Conservation (phyloP, 805 yeast species). For the baker's yeast (Saccharomyces cerevisiae) region DNA sequence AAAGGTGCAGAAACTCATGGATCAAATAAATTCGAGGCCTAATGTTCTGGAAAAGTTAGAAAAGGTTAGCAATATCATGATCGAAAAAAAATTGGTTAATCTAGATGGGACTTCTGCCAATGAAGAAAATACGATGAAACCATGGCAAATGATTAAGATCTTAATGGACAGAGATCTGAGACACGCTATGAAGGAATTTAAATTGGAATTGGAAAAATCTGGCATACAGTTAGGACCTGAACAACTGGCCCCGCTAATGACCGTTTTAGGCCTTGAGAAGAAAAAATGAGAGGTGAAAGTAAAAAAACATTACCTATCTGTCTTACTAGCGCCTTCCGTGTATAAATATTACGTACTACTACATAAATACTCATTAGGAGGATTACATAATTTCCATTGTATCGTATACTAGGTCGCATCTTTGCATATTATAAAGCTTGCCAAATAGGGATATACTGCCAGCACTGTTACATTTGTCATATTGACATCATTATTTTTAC, state of each 20-base stretch:
- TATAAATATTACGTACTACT: not conserved
- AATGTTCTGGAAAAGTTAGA: constrained; percentile 15
- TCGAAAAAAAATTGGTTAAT: constrained; percentile 15
- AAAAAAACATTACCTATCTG: not conserved
- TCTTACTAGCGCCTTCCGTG: not conserved
- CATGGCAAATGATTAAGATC: constrained; percentile 24
- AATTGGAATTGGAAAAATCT: constrained; percentile 20
- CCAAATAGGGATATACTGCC: not conserved
- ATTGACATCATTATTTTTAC: not conserved
- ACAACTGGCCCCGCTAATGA: constrained; percentile 23
- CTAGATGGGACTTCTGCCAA: constrained; percentile 13
- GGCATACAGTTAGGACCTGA: constrained; percentile 24
- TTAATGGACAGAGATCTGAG: constrained; percentile 22
- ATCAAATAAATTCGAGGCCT: constrained; percentile 18
- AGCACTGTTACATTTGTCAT: not conserved
- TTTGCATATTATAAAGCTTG: not conserved
- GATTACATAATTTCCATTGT: not conserved
- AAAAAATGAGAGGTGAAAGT: constrained; percentile 2
- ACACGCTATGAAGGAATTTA: constrained; percentile 20
- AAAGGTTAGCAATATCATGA: constrained; percentile 15
- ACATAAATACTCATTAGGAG: not conserved
- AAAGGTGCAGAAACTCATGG: constrained; percentile 20
- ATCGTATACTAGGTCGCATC: not conserved
- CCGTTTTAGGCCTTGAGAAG: constrained; percentile 22
- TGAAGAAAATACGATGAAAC: constrained; percentile 3